These are phyloP conservation scores for Geranomyces variabilis DNA, from an alignment of 192 early-diverging fungal genomes.

Conservation along the genomic window DNA sequence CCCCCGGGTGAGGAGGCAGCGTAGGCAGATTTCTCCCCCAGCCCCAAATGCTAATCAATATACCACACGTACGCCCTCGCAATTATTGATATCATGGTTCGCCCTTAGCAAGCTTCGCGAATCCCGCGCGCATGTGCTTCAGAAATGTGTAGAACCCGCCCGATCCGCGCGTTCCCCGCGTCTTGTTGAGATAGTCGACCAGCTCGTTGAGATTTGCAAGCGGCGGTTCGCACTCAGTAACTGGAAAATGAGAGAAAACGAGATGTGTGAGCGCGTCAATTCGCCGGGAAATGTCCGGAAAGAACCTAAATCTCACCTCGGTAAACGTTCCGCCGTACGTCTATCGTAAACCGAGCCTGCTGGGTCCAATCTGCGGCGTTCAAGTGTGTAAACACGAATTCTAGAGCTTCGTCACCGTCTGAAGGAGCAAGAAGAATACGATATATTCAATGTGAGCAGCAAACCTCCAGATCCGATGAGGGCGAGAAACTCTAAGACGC, in stretches of 20 bases:
- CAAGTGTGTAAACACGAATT: slow-evolving; percentile 70
- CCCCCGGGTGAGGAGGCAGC: no score
- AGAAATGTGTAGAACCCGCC: slow-evolving; percentile 71
- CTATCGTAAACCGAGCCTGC: slow-evolving; percentile 58
- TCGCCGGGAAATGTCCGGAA: neutral
- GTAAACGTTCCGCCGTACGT: slow-evolving; percentile 62
- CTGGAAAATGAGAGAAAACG: slow-evolving; percentile 27
- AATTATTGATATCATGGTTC: no score
- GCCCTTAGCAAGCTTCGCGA: slow-evolving; percentile 47
- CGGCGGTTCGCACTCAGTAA: slow-evolving; percentile 55
- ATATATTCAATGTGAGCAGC: neutral
- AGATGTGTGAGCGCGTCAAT: neutral
- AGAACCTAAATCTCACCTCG: slow-evolving; percentile 24
- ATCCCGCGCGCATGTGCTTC: slow-evolving; percentile 65
- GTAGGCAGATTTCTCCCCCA: no score
- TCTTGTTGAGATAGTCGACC: slow-evolving; percentile 60
- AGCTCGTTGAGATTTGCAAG: slow-evolving; percentile 49
- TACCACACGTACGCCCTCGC: no score
- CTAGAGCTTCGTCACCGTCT: slow-evolving; percentile 53
- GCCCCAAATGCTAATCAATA: no score
- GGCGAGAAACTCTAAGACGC: neutral
- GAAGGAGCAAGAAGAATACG: neutral
- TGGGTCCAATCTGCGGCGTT: slow-evolving; percentile 54
- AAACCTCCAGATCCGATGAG: no score
- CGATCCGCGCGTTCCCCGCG: slow-evolving; percentile 25